Evolutionary conservation across 768 basidiomycete species (phyloP).

Genomic region (Lactarius pseudohatsudake): DNA sequence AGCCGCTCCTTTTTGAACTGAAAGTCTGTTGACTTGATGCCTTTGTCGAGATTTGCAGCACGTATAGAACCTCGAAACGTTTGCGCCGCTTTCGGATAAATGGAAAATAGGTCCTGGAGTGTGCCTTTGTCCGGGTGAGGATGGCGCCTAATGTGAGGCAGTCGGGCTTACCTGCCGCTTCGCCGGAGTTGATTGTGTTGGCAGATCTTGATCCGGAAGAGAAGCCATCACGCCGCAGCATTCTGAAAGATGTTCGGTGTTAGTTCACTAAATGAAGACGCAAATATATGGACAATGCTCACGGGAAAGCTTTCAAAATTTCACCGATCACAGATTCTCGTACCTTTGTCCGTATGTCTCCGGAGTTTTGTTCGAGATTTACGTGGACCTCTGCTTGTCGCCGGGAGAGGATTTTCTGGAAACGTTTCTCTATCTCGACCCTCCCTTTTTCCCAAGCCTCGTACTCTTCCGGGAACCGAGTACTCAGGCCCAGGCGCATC

Average conservation of each 20-base stretch:
- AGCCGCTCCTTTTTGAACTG: constrained; percentile 14
- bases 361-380: background rate
- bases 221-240: constrained; percentile 13
- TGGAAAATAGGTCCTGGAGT: constrained; percentile 10
- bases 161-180: background rate
- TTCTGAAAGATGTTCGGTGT: background rate
- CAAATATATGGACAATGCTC: background rate
- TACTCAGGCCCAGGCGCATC: constrained; percentile 1
- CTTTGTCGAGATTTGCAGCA: constrained; percentile 9
- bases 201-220: background rate
- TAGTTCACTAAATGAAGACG: accelerated
- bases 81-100: constrained; percentile 4
- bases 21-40: background rate
- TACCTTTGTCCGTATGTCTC: background rate
- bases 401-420: background rate
- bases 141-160: too few species aligned
- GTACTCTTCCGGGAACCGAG: constrained; percentile 8
- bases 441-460: constrained; percentile 2
- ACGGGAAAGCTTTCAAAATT: constrained; percentile 17
- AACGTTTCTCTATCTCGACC: background rate
- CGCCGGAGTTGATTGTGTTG: background rate
- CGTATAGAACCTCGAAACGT: background rate
- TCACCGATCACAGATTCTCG: constrained; percentile 8
- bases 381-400: constrained; percentile 2
- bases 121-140: background rate